Evolutionary conservation across 1,284 basidiomycete species (phyloP).

Genomic region (Peniophora sp.): DNA sequence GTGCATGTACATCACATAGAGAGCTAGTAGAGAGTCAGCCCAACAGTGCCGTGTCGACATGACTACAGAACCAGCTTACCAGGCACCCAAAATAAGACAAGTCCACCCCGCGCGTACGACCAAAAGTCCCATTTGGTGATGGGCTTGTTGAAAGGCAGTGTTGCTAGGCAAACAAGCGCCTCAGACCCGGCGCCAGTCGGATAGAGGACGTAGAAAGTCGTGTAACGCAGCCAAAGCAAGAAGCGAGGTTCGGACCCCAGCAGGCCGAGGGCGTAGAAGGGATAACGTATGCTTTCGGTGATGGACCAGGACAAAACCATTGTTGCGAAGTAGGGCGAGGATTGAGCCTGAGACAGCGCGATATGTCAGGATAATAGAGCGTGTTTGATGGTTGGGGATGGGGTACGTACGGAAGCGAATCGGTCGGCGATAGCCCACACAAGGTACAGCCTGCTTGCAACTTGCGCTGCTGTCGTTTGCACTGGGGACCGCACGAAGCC

Average conservation of each 20-base stretch:
- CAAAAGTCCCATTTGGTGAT: slow-evolving; percentile 36
- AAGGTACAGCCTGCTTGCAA: slow-evolving; percentile 78
- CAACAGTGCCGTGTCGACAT: slow-evolving; percentile 1
- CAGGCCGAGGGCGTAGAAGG: slow-evolving; percentile 79
- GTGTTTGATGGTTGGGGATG: neutral
- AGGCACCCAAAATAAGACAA: slow-evolving; percentile 90
- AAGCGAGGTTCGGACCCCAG: slow-evolving; percentile 38
- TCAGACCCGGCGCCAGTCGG: slow-evolving; percentile 89
- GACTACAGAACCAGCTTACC: slow-evolving; percentile 39
- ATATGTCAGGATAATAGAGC: neutral
- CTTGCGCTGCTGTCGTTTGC: slow-evolving; percentile 81
- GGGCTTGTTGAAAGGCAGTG: slow-evolving; percentile 39
- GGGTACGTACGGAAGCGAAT: slow-evolving; percentile 42
- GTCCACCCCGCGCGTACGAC: slow-evolving; percentile 46
- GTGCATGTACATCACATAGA: slow-evolving; percentile 85
- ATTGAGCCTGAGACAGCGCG: slow-evolving; percentile 42
- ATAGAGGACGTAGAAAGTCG: slow-evolving; percentile 89
- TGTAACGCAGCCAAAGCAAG: slow-evolving; percentile 74
- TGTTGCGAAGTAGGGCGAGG: slow-evolving; percentile 77
- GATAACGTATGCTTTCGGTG: slow-evolving; percentile 90
- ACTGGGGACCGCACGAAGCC: slow-evolving; percentile 83
- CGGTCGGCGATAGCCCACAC: slow-evolving; percentile 80
- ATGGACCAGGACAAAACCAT: slow-evolving; percentile 94
- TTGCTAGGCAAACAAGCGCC: slow-evolving; percentile 76
- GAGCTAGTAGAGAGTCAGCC: slow-evolving; percentile 34